Conservation (phyloP, 202 grass and related monocot genomes). For the Panicum virgatum region DNA sequence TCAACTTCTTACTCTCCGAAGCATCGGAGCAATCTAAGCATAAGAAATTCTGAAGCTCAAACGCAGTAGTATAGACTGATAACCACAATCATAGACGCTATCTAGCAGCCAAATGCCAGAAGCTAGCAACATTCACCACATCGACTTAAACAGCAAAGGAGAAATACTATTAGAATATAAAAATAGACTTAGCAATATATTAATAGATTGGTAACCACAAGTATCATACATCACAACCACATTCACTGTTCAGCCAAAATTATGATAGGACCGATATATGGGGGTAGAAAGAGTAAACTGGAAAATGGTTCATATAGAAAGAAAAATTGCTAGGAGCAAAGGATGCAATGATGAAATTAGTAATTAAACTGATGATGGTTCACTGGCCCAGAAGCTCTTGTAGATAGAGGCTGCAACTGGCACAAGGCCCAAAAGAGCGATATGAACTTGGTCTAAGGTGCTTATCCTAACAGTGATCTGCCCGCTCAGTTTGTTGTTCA, state of each 20-base stretch:
- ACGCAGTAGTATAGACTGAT: background rate
- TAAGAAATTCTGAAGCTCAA: background rate
- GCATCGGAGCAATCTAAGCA: background rate
- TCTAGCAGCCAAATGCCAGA: background rate
- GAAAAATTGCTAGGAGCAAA: conserved; percentile 35
- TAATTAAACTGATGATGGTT: conserved; percentile 37
- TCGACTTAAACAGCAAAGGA: background rate
- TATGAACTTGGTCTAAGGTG: conserved; percentile 85
- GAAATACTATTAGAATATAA: no score
- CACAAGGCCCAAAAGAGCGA: conserved; percentile 73
- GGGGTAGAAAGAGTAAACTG: conserved; percentile 13
- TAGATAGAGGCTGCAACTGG: conserved; percentile 67
- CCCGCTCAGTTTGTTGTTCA: conserved; percentile 89
- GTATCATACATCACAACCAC: conserved; percentile 47
- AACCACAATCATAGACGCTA: background rate
- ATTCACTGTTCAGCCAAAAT: conserved; percentile 52
- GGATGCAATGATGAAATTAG: background rate
- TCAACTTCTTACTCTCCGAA: no score
- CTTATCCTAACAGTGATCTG: conserved; percentile 78
- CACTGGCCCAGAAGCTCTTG: conserved; percentile 46
- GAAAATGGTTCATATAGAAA: conserved; percentile 36
- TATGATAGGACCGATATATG: conserved; percentile 38
- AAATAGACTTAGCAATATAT: no score
- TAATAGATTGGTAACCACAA: conserved; percentile 17
- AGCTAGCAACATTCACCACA: background rate